phyloP scores from a whole-genome alignment of 805 yeast species.

The Kazachstania kunashirensis region DNA sequence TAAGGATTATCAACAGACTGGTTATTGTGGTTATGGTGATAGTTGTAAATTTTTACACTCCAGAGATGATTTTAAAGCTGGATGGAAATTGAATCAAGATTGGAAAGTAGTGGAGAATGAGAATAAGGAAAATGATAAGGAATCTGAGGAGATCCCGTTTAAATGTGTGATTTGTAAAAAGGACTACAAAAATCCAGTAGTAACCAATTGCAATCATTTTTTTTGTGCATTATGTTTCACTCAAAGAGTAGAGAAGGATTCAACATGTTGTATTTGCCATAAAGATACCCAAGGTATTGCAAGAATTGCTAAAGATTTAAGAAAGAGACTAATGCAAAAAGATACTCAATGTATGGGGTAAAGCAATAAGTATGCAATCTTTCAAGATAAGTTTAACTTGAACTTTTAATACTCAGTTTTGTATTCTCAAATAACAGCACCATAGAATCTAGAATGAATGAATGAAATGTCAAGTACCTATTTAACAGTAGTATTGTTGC shows the following conservation, averaged over 20 bases:
- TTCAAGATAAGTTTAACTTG: too few species aligned
- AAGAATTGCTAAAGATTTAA: constrained; percentile 39
- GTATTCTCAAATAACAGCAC: too few species aligned
- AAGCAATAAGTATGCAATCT: background rate
- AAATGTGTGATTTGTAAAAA: constrained; percentile 52
- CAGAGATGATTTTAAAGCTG: constrained; percentile 72
- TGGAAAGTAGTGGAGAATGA: constrained; percentile 44
- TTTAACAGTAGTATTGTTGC: too few species aligned
- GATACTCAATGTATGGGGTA: background rate
- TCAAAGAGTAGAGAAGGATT: constrained; percentile 32
- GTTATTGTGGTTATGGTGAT: constrained; percentile 96
- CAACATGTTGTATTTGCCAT: constrained; percentile 49
- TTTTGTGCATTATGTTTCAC: constrained; percentile 58
- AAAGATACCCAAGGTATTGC: constrained; percentile 53
- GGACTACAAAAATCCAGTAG: constrained; percentile 47
- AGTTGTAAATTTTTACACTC: constrained; percentile 90
- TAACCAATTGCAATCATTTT: constrained; percentile 51
- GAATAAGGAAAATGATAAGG: constrained; percentile 13
- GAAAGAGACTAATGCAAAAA: constrained; percentile 10
- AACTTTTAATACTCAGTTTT: too few species aligned
- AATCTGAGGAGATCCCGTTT: constrained; percentile 38
- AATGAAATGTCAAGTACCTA: too few species aligned
- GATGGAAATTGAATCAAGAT: constrained; percentile 55
- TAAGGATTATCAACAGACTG: constrained; percentile 82
- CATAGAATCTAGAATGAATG: too few species aligned